Base-by-base conservation (phyloP, 805 yeast genomes). In the Priceomyces carsonii region DNA sequence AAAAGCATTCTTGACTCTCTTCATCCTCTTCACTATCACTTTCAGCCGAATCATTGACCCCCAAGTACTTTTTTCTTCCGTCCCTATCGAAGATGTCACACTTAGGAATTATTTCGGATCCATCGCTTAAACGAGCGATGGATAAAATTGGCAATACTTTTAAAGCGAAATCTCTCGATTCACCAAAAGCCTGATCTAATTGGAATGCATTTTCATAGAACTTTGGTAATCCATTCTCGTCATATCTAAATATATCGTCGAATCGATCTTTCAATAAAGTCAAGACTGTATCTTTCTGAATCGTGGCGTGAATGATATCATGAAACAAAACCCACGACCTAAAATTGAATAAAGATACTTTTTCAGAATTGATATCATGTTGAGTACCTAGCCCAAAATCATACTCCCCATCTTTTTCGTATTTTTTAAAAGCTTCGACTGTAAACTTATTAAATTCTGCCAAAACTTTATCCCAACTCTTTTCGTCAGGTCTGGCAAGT, bases 231-330 rank as follows among this genome's bases (percentile, higher is more conserved):
- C 90, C 95, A 41, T 81, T 74, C 22, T 75, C 80, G 56, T 89
- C 96, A 55, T 85, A 93, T 48, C 91, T 73, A 66, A 93, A 91
- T 27, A 61, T 67, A 38, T 80, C 86, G 48, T 91, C 97, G 63
- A 93, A 91, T 39, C 77, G 67, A 40, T 86, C 95, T 53, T 86
- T 80, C 53, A 91, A 60, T 17, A 87, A 71, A 35, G 71, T 66
- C 2, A 82, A 67, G 6, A 85, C 75, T 14, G 74, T 77, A 35
- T 85, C 95, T 40, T 78, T 83, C 18, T 78, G 73, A 32, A 85
- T 59, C 45, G 75, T 72, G 37, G 82, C 84, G 46, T 73, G 81
- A 29, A 84, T 68, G 17, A 76, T 66, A 7, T 68, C 71, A 40
- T 78, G 71, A 42, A 89, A 76, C 17, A 68, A 61, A 19, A 61